Evolutionary conservation across 2,329 filamentous ascomycete species (phyloP).

Genomic region (Pestalotiopsis sp.): DNA sequence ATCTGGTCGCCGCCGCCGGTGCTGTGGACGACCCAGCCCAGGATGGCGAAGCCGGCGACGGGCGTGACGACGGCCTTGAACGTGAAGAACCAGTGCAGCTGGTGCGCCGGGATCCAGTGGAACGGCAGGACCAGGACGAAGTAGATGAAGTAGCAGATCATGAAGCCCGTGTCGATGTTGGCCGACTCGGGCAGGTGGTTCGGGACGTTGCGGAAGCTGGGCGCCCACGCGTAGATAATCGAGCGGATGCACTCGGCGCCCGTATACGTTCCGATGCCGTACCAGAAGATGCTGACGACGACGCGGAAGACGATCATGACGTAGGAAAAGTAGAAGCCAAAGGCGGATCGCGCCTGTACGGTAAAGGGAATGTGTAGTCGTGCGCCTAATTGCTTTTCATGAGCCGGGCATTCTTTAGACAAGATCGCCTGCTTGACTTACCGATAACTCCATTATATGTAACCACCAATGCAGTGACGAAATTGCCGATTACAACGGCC

Average conservation of each 20-base stretch:
- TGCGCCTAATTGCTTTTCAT: conserved; percentile 14
- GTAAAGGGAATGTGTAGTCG: conserved; percentile 30
- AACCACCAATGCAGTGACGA: conserved; percentile 21
- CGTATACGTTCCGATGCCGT: conserved; percentile 31
- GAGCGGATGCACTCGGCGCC: conserved; percentile 29
- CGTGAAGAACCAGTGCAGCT: conserved; percentile 19
- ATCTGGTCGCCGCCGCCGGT: conserved; percentile 23
- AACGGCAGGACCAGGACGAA: conserved; percentile 15
- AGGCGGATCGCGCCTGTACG: conserved; percentile 27
- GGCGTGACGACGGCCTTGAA: conserved; percentile 17
- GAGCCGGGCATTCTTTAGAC: background rate
- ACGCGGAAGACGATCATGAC: conserved; percentile 30
- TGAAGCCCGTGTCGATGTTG: conserved; percentile 15
- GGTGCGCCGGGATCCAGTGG: conserved; percentile 19
- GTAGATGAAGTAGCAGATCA: conserved; percentile 19
- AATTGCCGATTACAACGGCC: conserved; percentile 20
- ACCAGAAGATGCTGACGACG: conserved; percentile 37
- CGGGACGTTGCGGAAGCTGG: conserved; percentile 15
- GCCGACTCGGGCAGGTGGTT: conserved; percentile 16
- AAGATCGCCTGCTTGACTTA: background rate
- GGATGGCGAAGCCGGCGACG: conserved; percentile 18
- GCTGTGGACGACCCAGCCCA: conserved; percentile 22
- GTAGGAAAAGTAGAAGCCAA: conserved; percentile 28
- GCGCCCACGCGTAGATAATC: conserved; percentile 25
- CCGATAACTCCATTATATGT: conserved; percentile 25